A percentile compares a stretch with the other conserved stretches of the same genome.
phyloP scores from a whole-genome alignment of 129 eudicot species.

The Heracleum sosnowskyi region DNA sequence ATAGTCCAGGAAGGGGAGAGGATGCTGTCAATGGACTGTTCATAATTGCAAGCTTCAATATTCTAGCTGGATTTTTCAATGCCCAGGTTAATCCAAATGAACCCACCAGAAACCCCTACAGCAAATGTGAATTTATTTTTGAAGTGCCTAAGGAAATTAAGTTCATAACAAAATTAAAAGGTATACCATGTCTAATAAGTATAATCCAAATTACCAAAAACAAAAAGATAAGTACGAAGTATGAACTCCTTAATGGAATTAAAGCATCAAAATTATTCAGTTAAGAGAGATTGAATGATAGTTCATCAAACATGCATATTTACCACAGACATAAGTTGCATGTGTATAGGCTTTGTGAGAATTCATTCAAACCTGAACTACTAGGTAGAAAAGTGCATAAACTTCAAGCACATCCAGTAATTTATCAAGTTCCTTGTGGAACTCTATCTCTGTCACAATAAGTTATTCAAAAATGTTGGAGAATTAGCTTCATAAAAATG shows the following conservation, averaged over 20 bases:
- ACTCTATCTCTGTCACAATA: constrained; percentile 70
- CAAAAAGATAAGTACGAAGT: too few relatives aligned
- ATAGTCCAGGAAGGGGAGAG: constrained; percentile 93
- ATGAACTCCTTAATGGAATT: not conserved
- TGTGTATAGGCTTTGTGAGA: constrained; percentile 11
- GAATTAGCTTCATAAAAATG: not conserved
- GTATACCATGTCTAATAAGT: not conserved
- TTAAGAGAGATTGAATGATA: not conserved
- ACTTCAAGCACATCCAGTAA: constrained; percentile 62
- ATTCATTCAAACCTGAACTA: constrained; percentile 70
- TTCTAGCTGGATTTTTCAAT: constrained; percentile 70
- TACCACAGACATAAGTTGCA: constrained; percentile 10
- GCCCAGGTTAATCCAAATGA: constrained; percentile 99
- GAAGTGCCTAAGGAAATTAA: not conserved
- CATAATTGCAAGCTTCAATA: constrained; percentile 72
- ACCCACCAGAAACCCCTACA: constrained; percentile 95
- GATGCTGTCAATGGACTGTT: constrained; percentile 89
- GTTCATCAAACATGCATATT: constrained; percentile 10
- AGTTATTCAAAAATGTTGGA: constrained; percentile 10
- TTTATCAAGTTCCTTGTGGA: constrained; percentile 81
- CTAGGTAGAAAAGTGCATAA: constrained; percentile 68
- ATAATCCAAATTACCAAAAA: not conserved
- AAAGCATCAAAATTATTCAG: not conserved
- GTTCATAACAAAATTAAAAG: not conserved
- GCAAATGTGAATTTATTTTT: not conserved